Evolutionary conservation across 2,329 filamentous ascomycete genomes (phyloP).

Genomic region (Colletotrichum echinochloae): DNA sequence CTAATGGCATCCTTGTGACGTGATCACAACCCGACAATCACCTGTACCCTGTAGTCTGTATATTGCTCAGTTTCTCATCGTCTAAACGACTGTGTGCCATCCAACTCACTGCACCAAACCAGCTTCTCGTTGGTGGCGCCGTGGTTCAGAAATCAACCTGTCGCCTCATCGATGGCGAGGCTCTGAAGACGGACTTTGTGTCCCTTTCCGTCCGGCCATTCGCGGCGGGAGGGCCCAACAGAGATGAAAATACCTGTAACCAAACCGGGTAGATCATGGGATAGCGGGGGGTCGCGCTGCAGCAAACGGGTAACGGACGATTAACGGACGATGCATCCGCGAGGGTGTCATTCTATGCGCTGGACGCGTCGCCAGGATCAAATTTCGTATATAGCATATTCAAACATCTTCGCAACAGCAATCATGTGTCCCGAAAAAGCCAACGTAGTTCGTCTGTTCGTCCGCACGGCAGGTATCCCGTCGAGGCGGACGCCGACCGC

Average conservation of each 20-base stretch:
- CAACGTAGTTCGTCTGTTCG: neutral
- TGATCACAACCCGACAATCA: no score
- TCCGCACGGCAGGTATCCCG: accelerated
- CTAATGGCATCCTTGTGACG: no score
- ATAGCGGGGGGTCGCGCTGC: neutral
- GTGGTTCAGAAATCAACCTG: neutral
- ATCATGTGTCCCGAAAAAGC: accelerated
- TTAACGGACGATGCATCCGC: no score
- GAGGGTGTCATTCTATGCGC: no score
- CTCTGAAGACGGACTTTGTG: no score
- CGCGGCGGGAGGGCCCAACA: neutral
- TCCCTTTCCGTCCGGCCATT: no score
- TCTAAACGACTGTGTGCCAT: no score
- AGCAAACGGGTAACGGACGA: neutral
- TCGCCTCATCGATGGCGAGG: neutral
- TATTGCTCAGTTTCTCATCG: no score
- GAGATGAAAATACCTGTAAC: neutral
- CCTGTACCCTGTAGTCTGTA: no score
- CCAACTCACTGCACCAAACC: no score
- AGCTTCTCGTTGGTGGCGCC: accelerated
- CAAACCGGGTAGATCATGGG: neutral
- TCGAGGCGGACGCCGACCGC: accelerated
- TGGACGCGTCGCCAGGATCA: neutral
- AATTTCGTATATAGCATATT: neutral
- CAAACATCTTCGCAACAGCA: neutral